Percentiles rank a stretch among this genome's conserved stretches.
These are phyloP conservation scores for Ophiostoma australiae DNA, from an alignment of 2,329 filamentous ascomycete genomes.

Conservation along the genomic window DNA sequence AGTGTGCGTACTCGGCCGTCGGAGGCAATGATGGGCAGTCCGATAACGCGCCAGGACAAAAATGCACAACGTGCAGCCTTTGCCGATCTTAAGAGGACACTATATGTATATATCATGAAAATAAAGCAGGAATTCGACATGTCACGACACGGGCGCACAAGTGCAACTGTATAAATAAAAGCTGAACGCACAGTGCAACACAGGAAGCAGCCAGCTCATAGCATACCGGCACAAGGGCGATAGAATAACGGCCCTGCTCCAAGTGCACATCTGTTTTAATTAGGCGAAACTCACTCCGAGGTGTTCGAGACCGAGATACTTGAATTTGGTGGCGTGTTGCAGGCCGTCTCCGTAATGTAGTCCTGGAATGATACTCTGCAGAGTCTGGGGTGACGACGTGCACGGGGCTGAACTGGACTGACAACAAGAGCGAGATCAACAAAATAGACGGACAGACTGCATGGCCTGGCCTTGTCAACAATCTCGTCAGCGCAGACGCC, in stretches of 20 bases:
- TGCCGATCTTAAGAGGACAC: not conserved
- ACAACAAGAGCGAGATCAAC: not conserved
- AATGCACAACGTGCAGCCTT: not conserved
- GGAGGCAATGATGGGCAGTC: not conserved
- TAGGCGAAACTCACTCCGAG: not conserved
- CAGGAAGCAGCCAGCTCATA: not conserved
- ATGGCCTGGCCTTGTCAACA: not conserved
- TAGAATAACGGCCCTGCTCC: not conserved
- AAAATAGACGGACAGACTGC: too few relatives aligned
- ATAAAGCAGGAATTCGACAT: not conserved
- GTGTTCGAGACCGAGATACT: not conserved
- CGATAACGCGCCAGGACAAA: not conserved
- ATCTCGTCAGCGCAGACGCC: not conserved
- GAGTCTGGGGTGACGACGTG: not conserved
- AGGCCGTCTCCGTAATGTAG: not conserved
- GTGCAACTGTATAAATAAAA: not conserved
- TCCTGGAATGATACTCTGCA: not conserved
- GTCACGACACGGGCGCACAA: not conserved
- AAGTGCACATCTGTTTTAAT: not conserved
- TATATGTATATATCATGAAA: not conserved
- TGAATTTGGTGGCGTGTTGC: not conserved
- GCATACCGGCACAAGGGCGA: too few relatives aligned
- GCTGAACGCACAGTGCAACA: not conserved
- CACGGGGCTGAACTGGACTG: conserved; percentile 1
- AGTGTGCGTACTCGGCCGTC: not conserved